A percentile compares a stretch with the other conserved stretches of the same genome.
Evolutionary conservation across 345 rosid genomes (phyloP).

Genomic region (Ailanthus altissimus): DNA sequence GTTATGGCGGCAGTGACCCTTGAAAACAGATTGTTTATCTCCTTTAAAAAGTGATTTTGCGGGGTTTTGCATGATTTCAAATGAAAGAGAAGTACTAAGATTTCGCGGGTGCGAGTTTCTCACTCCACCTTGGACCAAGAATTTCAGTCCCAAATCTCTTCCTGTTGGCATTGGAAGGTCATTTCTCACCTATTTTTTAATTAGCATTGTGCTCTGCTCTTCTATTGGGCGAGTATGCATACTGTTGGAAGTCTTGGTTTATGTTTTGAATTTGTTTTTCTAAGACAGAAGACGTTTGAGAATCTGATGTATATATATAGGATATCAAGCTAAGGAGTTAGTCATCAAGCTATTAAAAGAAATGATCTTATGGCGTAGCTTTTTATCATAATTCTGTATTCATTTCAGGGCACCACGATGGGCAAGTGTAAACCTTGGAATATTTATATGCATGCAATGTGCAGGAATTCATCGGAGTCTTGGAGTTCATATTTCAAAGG

Average conservation of each 20-base stretch:
- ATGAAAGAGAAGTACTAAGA: too few relatives aligned
- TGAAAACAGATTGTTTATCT: too few relatives aligned
- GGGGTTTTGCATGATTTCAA: too few relatives aligned
- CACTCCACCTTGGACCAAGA: neutral
- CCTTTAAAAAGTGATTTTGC: too few relatives aligned
- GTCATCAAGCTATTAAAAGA: neutral
- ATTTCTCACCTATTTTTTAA: neutral
- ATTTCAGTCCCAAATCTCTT: neutral
- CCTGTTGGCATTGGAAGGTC: neutral
- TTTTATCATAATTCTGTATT: neutral
- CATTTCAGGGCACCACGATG: conserved; percentile 75
- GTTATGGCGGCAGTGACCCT: too few relatives aligned
- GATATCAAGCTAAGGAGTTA: neutral
- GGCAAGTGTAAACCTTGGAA: conserved; percentile 97
- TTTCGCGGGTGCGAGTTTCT: neutral
- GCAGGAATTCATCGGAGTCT: conserved; percentile 93
- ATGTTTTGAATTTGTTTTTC: neutral
- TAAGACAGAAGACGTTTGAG: neutral
- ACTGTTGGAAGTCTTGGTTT: conserved; percentile 1
- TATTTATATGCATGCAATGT: conserved; percentile 96
- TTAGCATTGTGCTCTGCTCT: neutral
- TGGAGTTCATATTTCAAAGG: conserved; percentile 97
- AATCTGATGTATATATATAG: neutral
- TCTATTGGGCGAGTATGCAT: neutral
- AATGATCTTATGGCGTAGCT: neutral